Evolutionary conservation across 805 yeast species (phyloP).

Genomic region (Lachancea waltii): DNA sequence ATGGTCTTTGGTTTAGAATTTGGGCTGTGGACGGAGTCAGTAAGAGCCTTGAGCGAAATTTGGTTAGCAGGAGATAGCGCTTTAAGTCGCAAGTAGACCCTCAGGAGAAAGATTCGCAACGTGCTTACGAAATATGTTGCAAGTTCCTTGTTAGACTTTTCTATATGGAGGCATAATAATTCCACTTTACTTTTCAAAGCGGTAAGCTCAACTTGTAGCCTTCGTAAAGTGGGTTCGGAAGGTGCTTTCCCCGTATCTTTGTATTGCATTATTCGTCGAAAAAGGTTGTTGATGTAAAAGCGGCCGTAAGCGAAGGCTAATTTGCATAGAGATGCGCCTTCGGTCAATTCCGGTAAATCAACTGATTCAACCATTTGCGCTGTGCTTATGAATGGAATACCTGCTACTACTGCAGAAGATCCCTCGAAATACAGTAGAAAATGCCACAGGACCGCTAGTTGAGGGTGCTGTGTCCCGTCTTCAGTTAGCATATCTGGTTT

Average conservation of each 20-base stretch:
- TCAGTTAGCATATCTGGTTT: conserved; percentile 4
- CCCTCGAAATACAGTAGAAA: conserved; percentile 25
- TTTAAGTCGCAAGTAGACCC: conserved; percentile 22
- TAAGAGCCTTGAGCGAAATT: no score
- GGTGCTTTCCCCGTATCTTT: conserved; percentile 9
- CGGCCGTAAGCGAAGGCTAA: conserved; percentile 24
- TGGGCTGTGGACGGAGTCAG: no score
- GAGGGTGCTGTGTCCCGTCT: background rate
- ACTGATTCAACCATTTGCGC: conserved; percentile 10
- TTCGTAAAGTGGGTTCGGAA: conserved; percentile 6
- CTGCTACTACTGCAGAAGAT: conserved; percentile 28
- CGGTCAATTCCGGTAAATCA: conserved; percentile 9
- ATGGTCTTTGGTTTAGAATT: no score
- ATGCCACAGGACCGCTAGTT: conserved; percentile 27
- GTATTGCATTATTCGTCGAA: conserved; percentile 19
- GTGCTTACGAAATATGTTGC: conserved; percentile 22
- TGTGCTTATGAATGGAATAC: conserved; percentile 22
- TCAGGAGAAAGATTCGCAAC: conserved; percentile 20
- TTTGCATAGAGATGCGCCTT: conserved; percentile 7
- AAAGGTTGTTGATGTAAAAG: conserved; percentile 18
- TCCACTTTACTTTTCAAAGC: conserved; percentile 13
- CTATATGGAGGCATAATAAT: conserved; percentile 10
- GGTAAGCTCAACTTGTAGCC: conserved; percentile 6
- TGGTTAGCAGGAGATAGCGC: conserved; percentile 12
- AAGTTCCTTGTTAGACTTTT: conserved; percentile 4